These are phyloP conservation scores for Salpingoeca rosetta DNA, from an alignment of 78 protist species.

Conservation along the genomic window DNA sequence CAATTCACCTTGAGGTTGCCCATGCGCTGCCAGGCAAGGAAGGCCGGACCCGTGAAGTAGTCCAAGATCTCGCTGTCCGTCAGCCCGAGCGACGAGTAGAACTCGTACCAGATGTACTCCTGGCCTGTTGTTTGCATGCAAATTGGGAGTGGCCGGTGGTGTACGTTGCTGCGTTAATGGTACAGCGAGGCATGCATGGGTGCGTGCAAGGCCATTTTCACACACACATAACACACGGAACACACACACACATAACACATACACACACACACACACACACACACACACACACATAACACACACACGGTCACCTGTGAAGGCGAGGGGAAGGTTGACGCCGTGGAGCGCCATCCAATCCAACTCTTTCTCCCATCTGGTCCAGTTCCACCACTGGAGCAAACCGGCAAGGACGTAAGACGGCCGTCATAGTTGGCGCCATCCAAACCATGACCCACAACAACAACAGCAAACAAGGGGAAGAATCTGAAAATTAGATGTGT, in stretches of 20 bases:
- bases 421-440: neutral
- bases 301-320: too few relatives aligned
- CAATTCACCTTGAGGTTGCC: constrained; percentile 41
- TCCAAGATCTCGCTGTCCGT: constrained; percentile 10
- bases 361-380: constrained; percentile 49
- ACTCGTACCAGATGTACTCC: constrained; percentile 37
- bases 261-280: too few relatives aligned
- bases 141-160: too few relatives aligned
- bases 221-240: too few relatives aligned
- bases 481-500: neutral
- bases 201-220: neutral
- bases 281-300: too few relatives aligned
- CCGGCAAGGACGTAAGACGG: too few relatives aligned
- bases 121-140: too few relatives aligned
- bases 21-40: constrained; percentile 62
- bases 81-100: constrained; percentile 12
- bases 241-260: too few relatives aligned
- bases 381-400: constrained; percentile 44
- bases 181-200: too few relatives aligned
- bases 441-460: too few relatives aligned
- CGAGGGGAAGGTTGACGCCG: constrained; percentile 55
- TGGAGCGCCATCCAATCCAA: constrained; percentile 65
- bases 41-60: constrained; percentile 57
- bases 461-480: neutral
- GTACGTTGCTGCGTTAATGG: too few relatives aligned